Percentiles rank a stretch among this genome's conserved stretches.
Evolutionary conservation across 2,329 filamentous ascomycete species (phyloP).

Genomic region (Fusarium nodosum): DNA sequence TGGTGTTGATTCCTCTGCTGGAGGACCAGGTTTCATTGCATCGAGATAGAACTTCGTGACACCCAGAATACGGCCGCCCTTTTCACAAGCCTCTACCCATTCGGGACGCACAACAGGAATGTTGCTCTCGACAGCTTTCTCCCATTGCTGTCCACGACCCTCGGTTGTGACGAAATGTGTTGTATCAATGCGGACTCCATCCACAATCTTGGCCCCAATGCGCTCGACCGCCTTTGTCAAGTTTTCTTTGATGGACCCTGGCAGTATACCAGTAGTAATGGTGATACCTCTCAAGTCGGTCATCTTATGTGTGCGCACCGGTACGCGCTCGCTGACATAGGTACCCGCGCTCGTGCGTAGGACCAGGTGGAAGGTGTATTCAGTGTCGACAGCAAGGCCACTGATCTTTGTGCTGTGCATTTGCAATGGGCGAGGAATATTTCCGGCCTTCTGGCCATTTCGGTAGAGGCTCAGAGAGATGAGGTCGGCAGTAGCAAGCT

Average conservation of each 20-base stretch:
- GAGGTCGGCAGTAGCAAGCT: slow-evolving; percentile 91
- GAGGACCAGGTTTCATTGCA: slow-evolving; percentile 69
- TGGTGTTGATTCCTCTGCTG: slow-evolving; percentile 53
- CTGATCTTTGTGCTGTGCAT: slow-evolving; percentile 98
- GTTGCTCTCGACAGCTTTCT: slow-evolving; percentile 97
- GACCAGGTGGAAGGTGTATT: slow-evolving; percentile 95
- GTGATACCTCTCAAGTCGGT: slow-evolving; percentile 96
- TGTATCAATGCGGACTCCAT: slow-evolving; percentile 93
- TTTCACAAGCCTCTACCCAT: slow-evolving; percentile 97
- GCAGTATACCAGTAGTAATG: slow-evolving; percentile 89
- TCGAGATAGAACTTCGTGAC: slow-evolving; percentile 97
- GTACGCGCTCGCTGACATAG: slow-evolving; percentile 84
- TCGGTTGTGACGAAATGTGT: slow-evolving; percentile 99
- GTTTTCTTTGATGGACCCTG: slow-evolving; percentile 77
- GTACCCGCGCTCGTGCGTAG: slow-evolving; percentile 92
- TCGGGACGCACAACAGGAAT: slow-evolving; percentile 97
- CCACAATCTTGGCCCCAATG: slow-evolving; percentile 92
- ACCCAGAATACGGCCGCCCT: slow-evolving; percentile 90
- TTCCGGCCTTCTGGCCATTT: slow-evolving; percentile 96
- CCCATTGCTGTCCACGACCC: slow-evolving; percentile 89
- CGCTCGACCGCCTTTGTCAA: slow-evolving; percentile 82
- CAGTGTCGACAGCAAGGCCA: slow-evolving; percentile 94
- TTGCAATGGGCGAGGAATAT: slow-evolving; percentile 87
- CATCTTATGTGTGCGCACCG: slow-evolving; percentile 97
- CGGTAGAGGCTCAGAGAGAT: slow-evolving; percentile 91